phyloP scores from a whole-genome alignment of 805 yeast species.

The Phaffomyces thermotolerans region DNA sequence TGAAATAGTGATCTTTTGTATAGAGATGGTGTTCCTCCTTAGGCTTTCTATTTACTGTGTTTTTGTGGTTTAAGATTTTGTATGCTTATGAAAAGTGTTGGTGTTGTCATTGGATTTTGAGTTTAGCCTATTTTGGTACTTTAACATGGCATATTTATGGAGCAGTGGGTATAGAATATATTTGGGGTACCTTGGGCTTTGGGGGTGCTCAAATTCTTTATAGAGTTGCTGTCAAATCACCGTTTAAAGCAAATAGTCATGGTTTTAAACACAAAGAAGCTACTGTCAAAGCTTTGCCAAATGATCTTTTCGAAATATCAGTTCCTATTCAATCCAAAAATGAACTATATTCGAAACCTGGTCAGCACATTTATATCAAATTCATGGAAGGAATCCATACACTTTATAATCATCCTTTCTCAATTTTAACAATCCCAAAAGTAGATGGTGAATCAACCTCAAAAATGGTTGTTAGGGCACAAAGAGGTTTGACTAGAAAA shows the following conservation, averaged over 20 bases:
- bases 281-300: conserved; percentile 17
- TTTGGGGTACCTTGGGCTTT: conserved; percentile 44
- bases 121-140: conserved; percentile 40
- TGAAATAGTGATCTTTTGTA: conserved; percentile 21
- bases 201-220: conserved; percentile 45
- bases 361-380: conserved; percentile 48
- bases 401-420: conserved; percentile 51
- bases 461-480: too few species aligned
- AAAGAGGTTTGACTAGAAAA: too few species aligned
- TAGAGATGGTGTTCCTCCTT: conserved; percentile 41
- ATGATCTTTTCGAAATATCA: conserved; percentile 30
- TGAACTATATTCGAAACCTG: conserved; percentile 44
- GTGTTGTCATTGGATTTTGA: conserved; percentile 48
- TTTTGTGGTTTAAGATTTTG: conserved; percentile 32
- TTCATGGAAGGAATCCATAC: conserved; percentile 34
- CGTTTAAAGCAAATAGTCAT: conserved; percentile 36
- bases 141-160: conserved; percentile 38
- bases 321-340: conserved; percentile 20
- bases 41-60: conserved; percentile 38
- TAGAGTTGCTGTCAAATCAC: conserved; percentile 38
- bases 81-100: conserved; percentile 40
- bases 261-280: conserved; percentile 36
- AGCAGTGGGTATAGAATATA: conserved; percentile 32
- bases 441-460: too few species aligned
- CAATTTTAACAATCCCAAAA: conserved; percentile 33